These are phyloP conservation scores for Sclerotinia sclerotiorum DNA, from an alignment of 2,329 filamentous ascomycete species.

Conservation along the genomic window DNA sequence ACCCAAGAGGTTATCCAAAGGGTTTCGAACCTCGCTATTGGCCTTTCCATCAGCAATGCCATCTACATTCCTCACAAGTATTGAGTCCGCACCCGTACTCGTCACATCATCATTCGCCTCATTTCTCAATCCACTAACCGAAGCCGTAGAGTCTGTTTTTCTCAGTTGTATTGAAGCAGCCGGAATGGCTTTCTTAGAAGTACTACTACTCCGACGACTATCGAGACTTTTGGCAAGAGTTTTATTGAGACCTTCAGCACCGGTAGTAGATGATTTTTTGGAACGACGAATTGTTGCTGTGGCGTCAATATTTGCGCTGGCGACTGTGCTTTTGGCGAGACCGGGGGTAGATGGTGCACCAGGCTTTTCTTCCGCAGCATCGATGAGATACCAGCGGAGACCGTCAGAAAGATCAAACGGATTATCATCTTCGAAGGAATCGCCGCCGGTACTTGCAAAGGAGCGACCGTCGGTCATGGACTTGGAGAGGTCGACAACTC, in stretches of 20 bases:
- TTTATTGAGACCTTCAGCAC: conserved; percentile 72
- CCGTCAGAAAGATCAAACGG: conserved; percentile 96
- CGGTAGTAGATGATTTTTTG: conserved; percentile 46
- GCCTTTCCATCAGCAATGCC: conserved; percentile 23
- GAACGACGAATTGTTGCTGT: conserved; percentile 65
- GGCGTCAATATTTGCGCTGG: conserved; percentile 82
- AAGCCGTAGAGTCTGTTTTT: conserved; percentile 31
- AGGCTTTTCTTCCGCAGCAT: conserved; percentile 89
- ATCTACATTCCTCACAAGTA: conserved; percentile 15
- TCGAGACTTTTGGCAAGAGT: conserved; percentile 85
- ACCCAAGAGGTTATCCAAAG: conserved; percentile 37
- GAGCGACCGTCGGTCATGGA: conserved; percentile 55
- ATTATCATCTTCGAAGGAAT: conserved; percentile 80
- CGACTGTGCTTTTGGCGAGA: conserved; percentile 87
- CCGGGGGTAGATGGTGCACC: conserved; percentile 90
- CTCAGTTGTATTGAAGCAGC: conserved; percentile 28
- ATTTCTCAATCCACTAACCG: conserved; percentile 34
- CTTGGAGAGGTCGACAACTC: conserved; percentile 87
- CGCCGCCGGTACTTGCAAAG: conserved; percentile 52
- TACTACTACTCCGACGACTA: conserved; percentile 84
- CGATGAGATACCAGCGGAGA: conserved; percentile 91
- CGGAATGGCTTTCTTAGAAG: conserved; percentile 73
- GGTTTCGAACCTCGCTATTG: conserved; percentile 36
- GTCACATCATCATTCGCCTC: conserved; percentile 5
- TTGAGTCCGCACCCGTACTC: not conserved